phyloP scores from a whole-genome alignment of 495 filamentous ascomycete genomes.

The Terfezia boudieri region DNA sequence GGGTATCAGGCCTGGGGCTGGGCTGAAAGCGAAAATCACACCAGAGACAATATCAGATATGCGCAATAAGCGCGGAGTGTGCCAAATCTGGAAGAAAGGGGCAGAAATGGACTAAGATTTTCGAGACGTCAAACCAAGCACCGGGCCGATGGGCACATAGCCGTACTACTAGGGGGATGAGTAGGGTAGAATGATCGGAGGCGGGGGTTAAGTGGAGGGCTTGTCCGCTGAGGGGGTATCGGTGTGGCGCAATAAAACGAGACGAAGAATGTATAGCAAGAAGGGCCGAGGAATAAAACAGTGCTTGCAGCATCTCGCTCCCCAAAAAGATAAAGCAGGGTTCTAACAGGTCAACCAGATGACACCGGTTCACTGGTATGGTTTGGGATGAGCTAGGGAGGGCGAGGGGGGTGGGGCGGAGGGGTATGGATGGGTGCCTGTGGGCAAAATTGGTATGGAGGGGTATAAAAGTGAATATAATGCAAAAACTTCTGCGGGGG shows the following conservation, averaged over 20 bases:
- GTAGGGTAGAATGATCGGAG: background rate
- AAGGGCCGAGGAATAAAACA: background rate
- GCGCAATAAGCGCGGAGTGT: background rate
- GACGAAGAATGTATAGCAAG: constrained; percentile 7
- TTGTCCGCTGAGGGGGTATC: background rate
- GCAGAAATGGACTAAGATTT: background rate
- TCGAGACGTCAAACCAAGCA: background rate
- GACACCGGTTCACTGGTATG: background rate
- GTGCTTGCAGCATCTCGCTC: constrained; percentile 6
- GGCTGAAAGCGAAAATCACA: background rate
- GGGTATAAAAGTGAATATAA: background rate
- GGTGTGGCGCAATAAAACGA: background rate
- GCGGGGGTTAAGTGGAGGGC: background rate
- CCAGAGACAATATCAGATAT: background rate
- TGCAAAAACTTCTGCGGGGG: background rate
- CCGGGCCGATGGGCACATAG: background rate
- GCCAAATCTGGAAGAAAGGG: background rate
- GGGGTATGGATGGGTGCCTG: constrained; percentile 12
- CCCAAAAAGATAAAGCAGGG: background rate
- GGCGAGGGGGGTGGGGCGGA: constrained; percentile 1
- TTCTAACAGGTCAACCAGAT: background rate
- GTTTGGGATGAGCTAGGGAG: constrained; percentile 1
- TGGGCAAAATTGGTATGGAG: constrained; percentile 13
- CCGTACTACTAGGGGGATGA: background rate
- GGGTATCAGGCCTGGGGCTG: background rate